Percentiles rank a stretch among this genome's conserved stretches.
Evolutionary conservation across 2,329 filamentous ascomycete genomes (phyloP).

Genomic region (Penicillium verrucosum): DNA sequence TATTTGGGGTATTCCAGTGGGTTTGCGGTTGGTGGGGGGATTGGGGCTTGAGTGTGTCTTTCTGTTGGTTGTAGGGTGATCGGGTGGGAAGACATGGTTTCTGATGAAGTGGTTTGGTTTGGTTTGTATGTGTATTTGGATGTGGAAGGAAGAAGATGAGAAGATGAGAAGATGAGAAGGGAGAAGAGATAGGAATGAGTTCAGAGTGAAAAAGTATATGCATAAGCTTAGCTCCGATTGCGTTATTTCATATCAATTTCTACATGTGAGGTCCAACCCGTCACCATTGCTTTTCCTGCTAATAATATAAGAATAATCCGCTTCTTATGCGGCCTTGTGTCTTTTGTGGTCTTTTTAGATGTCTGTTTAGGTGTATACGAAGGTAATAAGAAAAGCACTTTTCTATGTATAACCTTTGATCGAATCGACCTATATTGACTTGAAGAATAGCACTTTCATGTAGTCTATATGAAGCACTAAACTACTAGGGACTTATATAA

Average conservation of each 20-base stretch:
- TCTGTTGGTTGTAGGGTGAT: neutral
- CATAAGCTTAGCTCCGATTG: neutral
- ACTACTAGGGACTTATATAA: no score
- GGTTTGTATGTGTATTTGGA: neutral
- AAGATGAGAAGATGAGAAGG: neutral
- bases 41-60: neutral
- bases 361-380: no score
- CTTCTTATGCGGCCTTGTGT: no score
- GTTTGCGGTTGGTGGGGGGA: constrained; percentile 18
- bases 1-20: constrained; percentile 18
- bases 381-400: no score
- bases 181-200: neutral
- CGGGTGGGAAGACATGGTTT: neutral
- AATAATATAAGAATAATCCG: neutral
- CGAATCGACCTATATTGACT: no score
- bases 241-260: neutral
- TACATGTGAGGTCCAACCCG: neutral
- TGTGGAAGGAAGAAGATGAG: neutral
- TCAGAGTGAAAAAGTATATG: neutral
- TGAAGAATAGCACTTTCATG: no score
- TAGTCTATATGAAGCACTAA: no score
- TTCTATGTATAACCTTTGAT: no score
- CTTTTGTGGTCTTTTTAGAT: no score
- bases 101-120: neutral
- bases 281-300: neutral